phyloP scores from a whole-genome alignment of 2,329 filamentous ascomycete genomes.

The Rhynchosporium graminicola region DNA sequence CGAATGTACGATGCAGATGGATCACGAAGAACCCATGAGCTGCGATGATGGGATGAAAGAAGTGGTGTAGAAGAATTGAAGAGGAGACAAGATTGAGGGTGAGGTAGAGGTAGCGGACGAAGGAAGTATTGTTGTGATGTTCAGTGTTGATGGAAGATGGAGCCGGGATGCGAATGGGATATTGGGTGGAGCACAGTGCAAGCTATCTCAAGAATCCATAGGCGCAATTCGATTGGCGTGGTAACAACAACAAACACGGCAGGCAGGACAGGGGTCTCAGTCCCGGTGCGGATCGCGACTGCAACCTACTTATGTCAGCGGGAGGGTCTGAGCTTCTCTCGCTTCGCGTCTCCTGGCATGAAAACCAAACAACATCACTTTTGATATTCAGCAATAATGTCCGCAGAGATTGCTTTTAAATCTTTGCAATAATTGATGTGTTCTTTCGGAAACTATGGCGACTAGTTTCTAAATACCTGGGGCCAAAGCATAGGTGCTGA shows the following conservation, averaged over 20 bases:
- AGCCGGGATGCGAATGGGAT: background rate
- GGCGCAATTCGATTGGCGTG: slow-evolving; percentile 2
- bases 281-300: background rate
- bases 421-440: background rate
- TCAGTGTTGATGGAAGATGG: slow-evolving; percentile 11
- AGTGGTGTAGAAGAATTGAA: background rate
- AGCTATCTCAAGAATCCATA: background rate
- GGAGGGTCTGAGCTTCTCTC: background rate
- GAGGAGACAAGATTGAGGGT: slow-evolving; percentile 3
- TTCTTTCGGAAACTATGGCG: background rate
- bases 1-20: slow-evolving; percentile 18
- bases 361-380: background rate
- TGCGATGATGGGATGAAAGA: slow-evolving; percentile 18
- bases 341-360: background rate
- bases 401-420: background rate
- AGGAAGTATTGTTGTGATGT: slow-evolving; percentile 21
- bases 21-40: slow-evolving; percentile 25
- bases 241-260: background rate
- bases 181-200: background rate
- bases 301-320: background rate
- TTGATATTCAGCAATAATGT: background rate
- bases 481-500: background rate
- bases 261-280: background rate
- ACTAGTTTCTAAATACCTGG: background rate
- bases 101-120: background rate